These are phyloP conservation scores for Fusarium incarnatum DNA, from an alignment of 2,329 filamentous ascomycete genomes.

Conservation along the genomic window DNA sequence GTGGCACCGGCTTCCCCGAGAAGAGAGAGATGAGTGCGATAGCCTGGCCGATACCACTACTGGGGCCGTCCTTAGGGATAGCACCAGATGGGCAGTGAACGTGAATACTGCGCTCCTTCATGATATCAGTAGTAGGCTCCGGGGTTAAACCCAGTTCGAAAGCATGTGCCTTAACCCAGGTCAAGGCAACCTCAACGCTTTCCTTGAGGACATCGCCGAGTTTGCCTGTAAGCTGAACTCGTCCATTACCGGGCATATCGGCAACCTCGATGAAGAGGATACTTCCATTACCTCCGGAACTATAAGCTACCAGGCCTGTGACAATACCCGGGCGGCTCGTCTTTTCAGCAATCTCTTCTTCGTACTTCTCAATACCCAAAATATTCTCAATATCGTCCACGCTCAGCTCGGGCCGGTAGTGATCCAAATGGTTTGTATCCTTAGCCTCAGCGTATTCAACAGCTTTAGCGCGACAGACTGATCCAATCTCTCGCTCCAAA, in stretches of 20 bases:
- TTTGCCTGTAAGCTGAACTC: conserved; percentile 95
- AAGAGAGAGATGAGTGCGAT: conserved; percentile 94
- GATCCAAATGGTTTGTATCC: conserved; percentile 74
- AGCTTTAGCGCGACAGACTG: conserved; percentile 93
- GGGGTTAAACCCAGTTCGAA: conserved; percentile 88
- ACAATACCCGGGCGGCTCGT: conserved; percentile 88
- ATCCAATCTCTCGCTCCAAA: conserved; percentile 93
- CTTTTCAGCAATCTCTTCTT: conserved; percentile 94
- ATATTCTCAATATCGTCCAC: conserved; percentile 89
- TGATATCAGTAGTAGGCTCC: conserved; percentile 88
- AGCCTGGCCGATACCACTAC: conserved; percentile 92
- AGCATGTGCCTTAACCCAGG: conserved; percentile 97
- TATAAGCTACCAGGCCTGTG: conserved; percentile 95
- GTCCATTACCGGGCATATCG: conserved; percentile 93
- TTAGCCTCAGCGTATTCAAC: conserved; percentile 94
- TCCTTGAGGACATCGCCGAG: conserved; percentile 97
- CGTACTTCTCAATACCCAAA: conserved; percentile 90
- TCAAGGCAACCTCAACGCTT: conserved; percentile 93
- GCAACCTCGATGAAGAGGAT: conserved; percentile 99
- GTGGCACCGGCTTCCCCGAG: conserved; percentile 84
- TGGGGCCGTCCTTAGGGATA: conserved; percentile 91
- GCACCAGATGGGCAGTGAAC: conserved; percentile 96
- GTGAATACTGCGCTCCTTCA: conserved; percentile 93
- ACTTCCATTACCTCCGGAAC: conserved; percentile 89
- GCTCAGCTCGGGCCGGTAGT: conserved; percentile 79